Percentiles rank a stretch among this genome's conserved stretches.
Conservation (phyloP, 805 yeast genomes). For the Metschnikowia henanensis region DNA sequence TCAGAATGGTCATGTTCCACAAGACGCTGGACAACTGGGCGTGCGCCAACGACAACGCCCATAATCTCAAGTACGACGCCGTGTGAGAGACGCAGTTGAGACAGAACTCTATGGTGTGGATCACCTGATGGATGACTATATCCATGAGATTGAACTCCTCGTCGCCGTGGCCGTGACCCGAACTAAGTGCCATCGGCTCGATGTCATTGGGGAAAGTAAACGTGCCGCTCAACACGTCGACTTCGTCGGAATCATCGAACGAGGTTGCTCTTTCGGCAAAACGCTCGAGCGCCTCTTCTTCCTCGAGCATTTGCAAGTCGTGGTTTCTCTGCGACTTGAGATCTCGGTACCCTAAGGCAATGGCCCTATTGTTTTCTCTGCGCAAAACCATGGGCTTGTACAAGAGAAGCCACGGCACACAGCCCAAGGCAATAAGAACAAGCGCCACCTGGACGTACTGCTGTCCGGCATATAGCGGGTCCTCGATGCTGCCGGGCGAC, state of each 20-base stretch:
- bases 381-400: slow-evolving; percentile 57
- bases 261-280: slow-evolving; percentile 5
- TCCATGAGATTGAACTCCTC: slow-evolving; percentile 55
- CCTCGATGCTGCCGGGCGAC: slow-evolving; percentile 69
- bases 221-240: slow-evolving; percentile 19
- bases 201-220: slow-evolving; percentile 37
- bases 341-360: slow-evolving; percentile 37
- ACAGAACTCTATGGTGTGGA: slow-evolving; percentile 79
- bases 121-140: slow-evolving; percentile 74
- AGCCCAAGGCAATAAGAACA: slow-evolving; percentile 57
- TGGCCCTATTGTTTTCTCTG: slow-evolving; percentile 34
- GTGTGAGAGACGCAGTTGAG: slow-evolving; percentile 79
- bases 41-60: slow-evolving; percentile 81
- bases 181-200: slow-evolving; percentile 33
- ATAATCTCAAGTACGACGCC: slow-evolving; percentile 72
- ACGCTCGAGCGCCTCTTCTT: slow-evolving; percentile 28
- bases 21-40: slow-evolving; percentile 74
- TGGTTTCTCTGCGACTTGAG: slow-evolving; percentile 32
- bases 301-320: slow-evolving; percentile 39
- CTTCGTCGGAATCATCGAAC: slow-evolving; percentile 11
- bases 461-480: slow-evolving; percentile 65
- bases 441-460: slow-evolving; percentile 58
- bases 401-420: slow-evolving; percentile 74
- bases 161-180: slow-evolving; percentile 37
- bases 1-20: slow-evolving; percentile 74